These are phyloP conservation scores for Trichoderma asperellum DNA, from an alignment of 2,329 filamentous ascomycete genomes.

Conservation along the genomic window DNA sequence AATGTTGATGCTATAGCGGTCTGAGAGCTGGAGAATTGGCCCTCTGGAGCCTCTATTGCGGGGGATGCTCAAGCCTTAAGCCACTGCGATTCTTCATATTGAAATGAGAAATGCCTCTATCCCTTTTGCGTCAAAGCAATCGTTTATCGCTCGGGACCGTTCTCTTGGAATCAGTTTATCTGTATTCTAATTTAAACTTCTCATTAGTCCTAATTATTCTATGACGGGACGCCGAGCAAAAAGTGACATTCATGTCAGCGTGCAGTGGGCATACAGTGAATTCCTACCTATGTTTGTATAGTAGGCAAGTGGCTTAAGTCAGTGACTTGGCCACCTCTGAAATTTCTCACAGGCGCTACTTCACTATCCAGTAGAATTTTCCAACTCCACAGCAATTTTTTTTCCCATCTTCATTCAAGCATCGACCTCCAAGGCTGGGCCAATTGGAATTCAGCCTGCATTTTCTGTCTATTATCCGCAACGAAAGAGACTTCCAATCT, in stretches of 20 bases:
- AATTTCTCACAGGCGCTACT: constrained; percentile 1
- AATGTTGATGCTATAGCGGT: background rate
- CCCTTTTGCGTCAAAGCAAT: background rate
- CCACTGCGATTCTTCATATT: background rate
- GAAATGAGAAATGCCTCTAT: background rate
- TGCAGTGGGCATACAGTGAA: background rate
- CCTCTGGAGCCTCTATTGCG: background rate
- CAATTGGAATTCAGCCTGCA: background rate
- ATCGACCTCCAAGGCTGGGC: background rate
- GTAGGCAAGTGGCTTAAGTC: background rate
- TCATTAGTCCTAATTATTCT: background rate
- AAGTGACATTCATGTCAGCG: background rate
- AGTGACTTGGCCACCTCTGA: background rate
- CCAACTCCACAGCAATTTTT: constrained; percentile 17
- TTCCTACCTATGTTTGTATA: background rate
- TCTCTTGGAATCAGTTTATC: background rate
- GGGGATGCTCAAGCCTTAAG: background rate
- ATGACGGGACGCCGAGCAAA: background rate
- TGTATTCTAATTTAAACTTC: background rate
- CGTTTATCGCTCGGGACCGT: background rate
- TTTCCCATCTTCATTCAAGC: constrained; percentile 1
- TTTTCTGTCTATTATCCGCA: background rate
- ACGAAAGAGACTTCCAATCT: background rate
- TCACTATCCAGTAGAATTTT: constrained; percentile 19
- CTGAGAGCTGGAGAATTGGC: background rate